Evolutionary conservation across 2,329 filamentous ascomycete genomes (phyloP).

Genomic region (Calycina herbarum): DNA sequence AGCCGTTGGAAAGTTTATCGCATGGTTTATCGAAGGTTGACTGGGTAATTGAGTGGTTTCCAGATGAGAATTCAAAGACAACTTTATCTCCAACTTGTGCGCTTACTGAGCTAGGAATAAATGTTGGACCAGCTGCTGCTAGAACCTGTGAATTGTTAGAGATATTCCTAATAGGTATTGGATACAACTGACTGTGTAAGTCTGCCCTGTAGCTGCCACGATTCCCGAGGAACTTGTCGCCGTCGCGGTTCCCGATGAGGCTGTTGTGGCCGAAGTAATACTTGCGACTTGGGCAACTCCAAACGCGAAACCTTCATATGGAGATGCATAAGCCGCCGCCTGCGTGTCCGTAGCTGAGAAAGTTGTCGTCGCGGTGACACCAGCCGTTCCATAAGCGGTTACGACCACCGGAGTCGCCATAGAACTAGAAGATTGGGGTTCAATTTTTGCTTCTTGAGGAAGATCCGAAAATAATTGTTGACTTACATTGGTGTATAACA

Average conservation of each 20-base stretch:
- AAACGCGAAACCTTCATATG: slow-evolving; percentile 27
- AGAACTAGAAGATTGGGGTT: not conserved
- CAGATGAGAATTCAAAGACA: slow-evolving; percentile 36
- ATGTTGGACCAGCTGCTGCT: slow-evolving; percentile 49
- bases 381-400: slow-evolving; percentile 24
- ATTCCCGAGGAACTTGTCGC: not conserved
- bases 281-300: slow-evolving; percentile 22
- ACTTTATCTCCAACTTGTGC: slow-evolving; percentile 36
- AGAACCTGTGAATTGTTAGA: slow-evolving; percentile 19
- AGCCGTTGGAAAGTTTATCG: slow-evolving; percentile 45
- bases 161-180: not conserved
- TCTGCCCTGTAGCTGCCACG: slow-evolving; percentile 12
- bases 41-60: slow-evolving; percentile 51
- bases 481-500: slow-evolving; percentile 25
- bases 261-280: slow-evolving; percentile 6
- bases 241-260: slow-evolving; percentile 5
- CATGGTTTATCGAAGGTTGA: slow-evolving; percentile 39
- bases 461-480: not conserved
- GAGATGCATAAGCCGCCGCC: slow-evolving; percentile 29
- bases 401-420: slow-evolving; percentile 18
- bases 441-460: not conserved
- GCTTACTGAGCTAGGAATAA: slow-evolving; percentile 51
- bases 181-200: slow-evolving; percentile 20
- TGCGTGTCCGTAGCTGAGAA: slow-evolving; percentile 22
- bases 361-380: slow-evolving; percentile 26